Evolutionary conservation across 495 filamentous ascomycete species (phyloP).

Genomic region (Staphylotrichum longicolle): DNA sequence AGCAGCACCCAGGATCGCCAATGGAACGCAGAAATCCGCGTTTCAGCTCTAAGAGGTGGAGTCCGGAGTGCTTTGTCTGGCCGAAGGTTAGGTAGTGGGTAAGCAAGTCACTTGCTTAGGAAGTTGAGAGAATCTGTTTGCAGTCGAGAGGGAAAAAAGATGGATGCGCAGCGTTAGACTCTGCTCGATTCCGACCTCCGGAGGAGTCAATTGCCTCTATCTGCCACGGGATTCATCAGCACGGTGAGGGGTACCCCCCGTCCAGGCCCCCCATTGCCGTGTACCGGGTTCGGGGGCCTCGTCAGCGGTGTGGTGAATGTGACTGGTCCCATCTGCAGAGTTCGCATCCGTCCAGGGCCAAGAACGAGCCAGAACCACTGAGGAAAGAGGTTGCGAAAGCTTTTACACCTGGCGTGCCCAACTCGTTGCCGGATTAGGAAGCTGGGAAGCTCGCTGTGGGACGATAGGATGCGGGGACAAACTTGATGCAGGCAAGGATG

Average conservation of each 20-base stretch:
- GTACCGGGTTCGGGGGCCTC: slow-evolving; percentile 3
- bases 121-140: too few species aligned
- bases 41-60: background rate
- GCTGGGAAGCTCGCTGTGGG: slow-evolving; percentile 17
- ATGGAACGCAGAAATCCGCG: background rate
- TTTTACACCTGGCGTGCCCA: background rate
- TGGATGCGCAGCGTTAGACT: too few species aligned
- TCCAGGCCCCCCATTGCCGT: background rate
- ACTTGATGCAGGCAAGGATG: background rate
- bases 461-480: slow-evolving; percentile 3
- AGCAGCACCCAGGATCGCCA: background rate
- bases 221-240: too few species aligned
- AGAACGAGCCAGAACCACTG: too few species aligned
- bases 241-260: background rate
- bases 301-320: slow-evolving; percentile 13
- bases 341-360: too few species aligned
- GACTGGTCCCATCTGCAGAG: background rate
- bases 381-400: background rate
- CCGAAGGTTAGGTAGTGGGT: background rate
- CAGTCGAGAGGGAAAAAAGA: too few species aligned
- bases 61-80: background rate
- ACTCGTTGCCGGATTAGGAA: slow-evolving; percentile 23
- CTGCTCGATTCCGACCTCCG: too few species aligned
- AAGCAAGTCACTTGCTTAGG: too few species aligned
- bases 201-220: too few species aligned